Evolutionary conservation across 1,284 basidiomycete genomes (phyloP), one percentile per base, ranked within the genome.

Genomic region (Kwoniella shivajii): DNA sequence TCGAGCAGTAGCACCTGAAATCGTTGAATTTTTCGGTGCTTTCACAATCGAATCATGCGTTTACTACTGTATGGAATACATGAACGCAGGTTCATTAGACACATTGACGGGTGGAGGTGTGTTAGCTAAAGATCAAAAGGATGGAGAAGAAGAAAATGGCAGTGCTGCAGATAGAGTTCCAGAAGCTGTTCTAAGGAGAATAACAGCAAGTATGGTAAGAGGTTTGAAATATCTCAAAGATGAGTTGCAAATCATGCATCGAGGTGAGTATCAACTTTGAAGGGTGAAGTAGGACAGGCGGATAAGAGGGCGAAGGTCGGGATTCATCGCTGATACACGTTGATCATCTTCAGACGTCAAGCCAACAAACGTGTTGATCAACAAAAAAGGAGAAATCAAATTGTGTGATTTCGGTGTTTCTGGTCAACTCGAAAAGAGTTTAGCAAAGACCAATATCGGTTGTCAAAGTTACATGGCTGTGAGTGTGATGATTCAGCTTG

Each of bases 1-100:
- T 78, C 89, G 93, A 30, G 95, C 94, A 3, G 84, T 88, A 26
- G 87, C 89, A 13, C 88, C 89, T 6, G 87, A 92, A 74, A 98
- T 99, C 64, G 91, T 99, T 72, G 95, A 98, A 67, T 99, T 99
- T 69, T 98, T 96, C 77, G 95, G 95, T 42, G 95, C 95, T 2
- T 99, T 99, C 81, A 98, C 97, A 76, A 93, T 97, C 77, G 95
- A 99, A 76, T 91, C 89, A 24, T 99, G 90, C 77, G 95, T 99
- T 34, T 98, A 98, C 79, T 98, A 97, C 78, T 98, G 95, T 80
- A 98, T 99, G 93, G 95, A 99, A 81, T 92, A 88, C 79, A 98
- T 99, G 95, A 93, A 99, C 72, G 92, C 91, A 2, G 92, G 94
- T 16, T 90, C 87, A 55, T 82, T 99, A 46, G 95, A 98, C 76